These are phyloP conservation scores for Pyricularia pennisetigena DNA, from an alignment of 2,329 filamentous ascomycete genomes.

Conservation along the genomic window DNA sequence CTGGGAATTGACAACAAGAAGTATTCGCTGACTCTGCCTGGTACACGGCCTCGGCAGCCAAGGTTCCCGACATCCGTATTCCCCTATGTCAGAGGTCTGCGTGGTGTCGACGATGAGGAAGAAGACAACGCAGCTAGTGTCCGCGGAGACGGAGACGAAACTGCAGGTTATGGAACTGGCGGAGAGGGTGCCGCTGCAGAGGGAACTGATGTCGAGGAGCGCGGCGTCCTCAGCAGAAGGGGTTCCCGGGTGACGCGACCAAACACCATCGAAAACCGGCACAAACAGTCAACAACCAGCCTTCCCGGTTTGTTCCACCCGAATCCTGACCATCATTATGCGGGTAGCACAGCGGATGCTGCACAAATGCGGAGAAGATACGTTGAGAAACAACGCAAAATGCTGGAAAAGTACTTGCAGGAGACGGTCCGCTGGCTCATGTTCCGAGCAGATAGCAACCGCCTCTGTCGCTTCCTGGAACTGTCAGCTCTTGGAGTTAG, in stretches of 20 bases:
- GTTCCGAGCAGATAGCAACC: slow-evolving; percentile 90
- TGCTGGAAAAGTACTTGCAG: slow-evolving; percentile 81
- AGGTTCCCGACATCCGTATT: slow-evolving; percentile 85
- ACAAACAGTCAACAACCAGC: neutral
- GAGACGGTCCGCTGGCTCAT: slow-evolving; percentile 95
- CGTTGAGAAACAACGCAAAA: slow-evolving; percentile 72
- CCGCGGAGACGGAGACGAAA: slow-evolving; percentile 19
- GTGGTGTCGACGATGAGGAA: slow-evolving; percentile 68
- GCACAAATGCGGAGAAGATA: slow-evolving; percentile 37
- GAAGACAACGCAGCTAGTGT: slow-evolving; percentile 40
- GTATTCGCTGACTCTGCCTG: slow-evolving; percentile 60
- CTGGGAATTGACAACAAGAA: slow-evolving; percentile 76
- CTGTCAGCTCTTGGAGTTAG: slow-evolving; percentile 89
- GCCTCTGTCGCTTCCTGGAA: slow-evolving; percentile 91
- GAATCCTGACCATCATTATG: neutral
- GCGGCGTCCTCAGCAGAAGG: slow-evolving; percentile 1
- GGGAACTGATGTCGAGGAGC: slow-evolving; percentile 46
- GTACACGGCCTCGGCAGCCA: slow-evolving; percentile 69
- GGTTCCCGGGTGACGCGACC: neutral
- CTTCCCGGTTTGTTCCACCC: neutral
- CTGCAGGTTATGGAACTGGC: slow-evolving; percentile 21
- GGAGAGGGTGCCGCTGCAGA: slow-evolving; percentile 33
- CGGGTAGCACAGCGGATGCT: slow-evolving; percentile 1
- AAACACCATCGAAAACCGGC: neutral
- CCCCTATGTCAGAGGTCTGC: slow-evolving; percentile 75